Conservation (phyloP, 2,329 filamentous ascomycete species). For the Ophiostoma novo-ulmi region DNA sequence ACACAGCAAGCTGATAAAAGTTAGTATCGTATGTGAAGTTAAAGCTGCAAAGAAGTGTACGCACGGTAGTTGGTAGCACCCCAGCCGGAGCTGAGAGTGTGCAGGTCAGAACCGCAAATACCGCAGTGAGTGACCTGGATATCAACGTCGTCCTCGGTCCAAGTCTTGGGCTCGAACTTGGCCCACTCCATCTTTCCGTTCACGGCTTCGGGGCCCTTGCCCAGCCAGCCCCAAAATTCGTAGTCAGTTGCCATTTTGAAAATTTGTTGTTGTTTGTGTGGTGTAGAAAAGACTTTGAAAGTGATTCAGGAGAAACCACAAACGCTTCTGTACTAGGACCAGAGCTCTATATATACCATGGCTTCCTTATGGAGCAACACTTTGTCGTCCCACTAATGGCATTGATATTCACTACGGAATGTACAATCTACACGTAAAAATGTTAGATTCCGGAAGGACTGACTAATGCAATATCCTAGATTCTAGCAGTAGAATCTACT, state of each 20-base stretch:
- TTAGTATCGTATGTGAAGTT: not conserved
- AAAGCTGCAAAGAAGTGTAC: not conserved
- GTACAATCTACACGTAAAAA: not conserved
- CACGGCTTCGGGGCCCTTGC: constrained; percentile 38
- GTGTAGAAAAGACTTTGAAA: not conserved
- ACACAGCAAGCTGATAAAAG: constrained; percentile 45
- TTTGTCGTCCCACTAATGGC: not conserved
- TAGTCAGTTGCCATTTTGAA: constrained; percentile 13
- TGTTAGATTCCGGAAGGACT: not conserved
- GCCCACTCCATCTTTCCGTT: constrained; percentile 52
- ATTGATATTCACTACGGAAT: not conserved
- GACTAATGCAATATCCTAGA: not conserved
- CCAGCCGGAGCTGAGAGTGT: constrained; percentile 54
- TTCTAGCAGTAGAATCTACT: constrained; percentile 9
- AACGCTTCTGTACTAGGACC: not conserved
- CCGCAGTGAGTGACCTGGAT: constrained; percentile 62
- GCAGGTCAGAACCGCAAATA: constrained; percentile 59
- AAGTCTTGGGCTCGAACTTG: constrained; percentile 57
- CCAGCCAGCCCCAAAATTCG: constrained; percentile 49
- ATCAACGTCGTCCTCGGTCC: constrained; percentile 61
- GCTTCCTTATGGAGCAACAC: not conserved
- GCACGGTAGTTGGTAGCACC: constrained; percentile 25
- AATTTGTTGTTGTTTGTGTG: not conserved
- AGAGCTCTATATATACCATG: not conserved
- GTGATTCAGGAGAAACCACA: not conserved